phyloP scores from a whole-genome alignment of 768 basidiomycete species.

The Boletellus ananiceps region DNA sequence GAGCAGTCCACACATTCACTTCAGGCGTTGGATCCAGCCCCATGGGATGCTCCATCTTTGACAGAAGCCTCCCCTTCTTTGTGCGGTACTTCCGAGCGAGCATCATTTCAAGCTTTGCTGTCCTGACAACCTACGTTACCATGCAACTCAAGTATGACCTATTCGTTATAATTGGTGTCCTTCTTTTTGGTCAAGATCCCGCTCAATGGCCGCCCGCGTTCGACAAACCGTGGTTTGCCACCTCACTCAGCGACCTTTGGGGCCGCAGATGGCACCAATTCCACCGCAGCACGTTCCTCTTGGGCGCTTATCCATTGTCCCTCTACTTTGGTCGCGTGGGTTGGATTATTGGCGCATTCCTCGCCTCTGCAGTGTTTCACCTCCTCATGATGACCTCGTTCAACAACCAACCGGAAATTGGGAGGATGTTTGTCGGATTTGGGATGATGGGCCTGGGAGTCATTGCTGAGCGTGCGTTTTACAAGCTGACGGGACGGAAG shows the following conservation, averaged over 20 bases:
- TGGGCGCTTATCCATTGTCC: not conserved
- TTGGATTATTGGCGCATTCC: not conserved
- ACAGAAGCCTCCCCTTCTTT: constrained; percentile 24
- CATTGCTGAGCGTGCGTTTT: not conserved
- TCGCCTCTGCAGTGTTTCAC: not conserved
- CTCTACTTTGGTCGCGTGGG: not conserved
- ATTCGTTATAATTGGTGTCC: not conserved
- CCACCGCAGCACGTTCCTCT: not conserved
- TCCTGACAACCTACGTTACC: constrained; percentile 41
- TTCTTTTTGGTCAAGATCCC: not conserved
- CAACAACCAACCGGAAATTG: not conserved
- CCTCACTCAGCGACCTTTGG: constrained; percentile 1
- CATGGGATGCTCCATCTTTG: constrained; percentile 31
- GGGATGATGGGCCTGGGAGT: not conserved
- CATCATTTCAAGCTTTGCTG: constrained; percentile 38
- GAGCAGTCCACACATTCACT: constrained; percentile 42
- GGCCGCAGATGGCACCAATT: not conserved
- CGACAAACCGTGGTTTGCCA: not conserved
- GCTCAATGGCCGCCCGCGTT: not conserved
- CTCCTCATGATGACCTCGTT: not conserved
- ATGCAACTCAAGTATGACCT: constrained; percentile 31
- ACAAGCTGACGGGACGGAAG: not conserved
- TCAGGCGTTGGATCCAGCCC: constrained; percentile 27
- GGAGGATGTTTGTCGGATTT: not conserved
- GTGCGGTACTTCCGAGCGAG: constrained; percentile 36